Conservation (phyloP, 805 yeast genomes). For the Kodamaea neixiangensis region DNA sequence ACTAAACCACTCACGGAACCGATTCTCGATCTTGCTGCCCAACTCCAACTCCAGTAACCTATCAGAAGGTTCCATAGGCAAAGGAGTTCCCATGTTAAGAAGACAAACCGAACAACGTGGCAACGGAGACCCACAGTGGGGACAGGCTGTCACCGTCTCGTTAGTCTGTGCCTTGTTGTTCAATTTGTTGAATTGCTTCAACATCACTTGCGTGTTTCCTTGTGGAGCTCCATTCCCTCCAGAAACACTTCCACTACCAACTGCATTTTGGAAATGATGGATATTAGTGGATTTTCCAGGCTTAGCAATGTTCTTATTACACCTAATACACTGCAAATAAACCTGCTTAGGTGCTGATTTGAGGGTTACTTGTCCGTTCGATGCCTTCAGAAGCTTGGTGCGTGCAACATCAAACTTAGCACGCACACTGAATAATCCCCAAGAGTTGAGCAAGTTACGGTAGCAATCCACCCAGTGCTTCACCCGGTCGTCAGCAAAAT, state of each 20-base stretch:
- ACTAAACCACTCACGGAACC: slow-evolving; percentile 82
- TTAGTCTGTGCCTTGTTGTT: slow-evolving; percentile 18
- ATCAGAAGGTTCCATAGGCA: slow-evolving; percentile 45
- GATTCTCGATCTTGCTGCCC: slow-evolving; percentile 34
- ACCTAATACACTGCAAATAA: slow-evolving; percentile 75
- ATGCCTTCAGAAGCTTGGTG: slow-evolving; percentile 58
- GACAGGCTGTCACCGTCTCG: slow-evolving; percentile 51
- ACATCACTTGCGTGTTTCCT: slow-evolving; percentile 19
- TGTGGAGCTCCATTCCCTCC: slow-evolving; percentile 3
- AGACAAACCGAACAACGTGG: slow-evolving; percentile 92
- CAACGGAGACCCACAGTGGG: slow-evolving; percentile 82
- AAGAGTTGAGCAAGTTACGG: slow-evolving; percentile 67
- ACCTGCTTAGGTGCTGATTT: slow-evolving; percentile 70
- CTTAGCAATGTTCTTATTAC: slow-evolving; percentile 70
- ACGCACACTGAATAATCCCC: slow-evolving; percentile 75
- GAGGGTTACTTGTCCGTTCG: slow-evolving; percentile 48
- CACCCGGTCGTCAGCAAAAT: slow-evolving; percentile 70
- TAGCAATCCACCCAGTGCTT: slow-evolving; percentile 79
- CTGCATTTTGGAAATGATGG: slow-evolving; percentile 12
- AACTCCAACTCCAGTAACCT: slow-evolving; percentile 18
- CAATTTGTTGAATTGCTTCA: slow-evolving; percentile 39
- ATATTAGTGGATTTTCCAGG: slow-evolving; percentile 20
- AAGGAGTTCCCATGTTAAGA: slow-evolving; percentile 70
- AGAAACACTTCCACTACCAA: slow-evolving; percentile 10
- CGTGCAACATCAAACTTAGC: slow-evolving; percentile 86